Conservation (phyloP, 2,329 filamentous ascomycete species). For the Botrytis elliptica region DNA sequence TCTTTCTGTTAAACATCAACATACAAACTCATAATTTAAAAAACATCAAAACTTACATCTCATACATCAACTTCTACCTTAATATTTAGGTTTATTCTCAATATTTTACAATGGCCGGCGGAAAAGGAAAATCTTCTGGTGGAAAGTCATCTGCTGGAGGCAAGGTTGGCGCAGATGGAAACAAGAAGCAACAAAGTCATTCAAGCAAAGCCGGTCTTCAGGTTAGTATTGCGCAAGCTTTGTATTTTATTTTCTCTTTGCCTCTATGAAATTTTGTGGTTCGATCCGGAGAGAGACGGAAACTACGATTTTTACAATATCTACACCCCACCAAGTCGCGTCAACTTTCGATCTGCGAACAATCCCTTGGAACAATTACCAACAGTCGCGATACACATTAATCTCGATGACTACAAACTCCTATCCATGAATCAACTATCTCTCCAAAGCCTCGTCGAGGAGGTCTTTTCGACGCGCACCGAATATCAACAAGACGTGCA, state of each 20-base stretch:
- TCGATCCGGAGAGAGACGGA: not conserved
- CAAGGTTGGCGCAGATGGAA: slow-evolving; percentile 39
- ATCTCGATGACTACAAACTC: not conserved
- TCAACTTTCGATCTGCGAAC: slow-evolving; percentile 27
- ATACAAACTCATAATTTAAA: slow-evolving; percentile 12
- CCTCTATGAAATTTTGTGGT: not conserved
- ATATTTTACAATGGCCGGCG: slow-evolving; percentile 38
- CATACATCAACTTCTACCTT: slow-evolving; percentile 27
- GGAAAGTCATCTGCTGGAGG: slow-evolving; percentile 42
- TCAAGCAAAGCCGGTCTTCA: slow-evolving; percentile 42
- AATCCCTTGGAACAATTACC: slow-evolving; percentile 5
- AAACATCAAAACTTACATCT: slow-evolving; percentile 11
- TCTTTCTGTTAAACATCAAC: slow-evolving; percentile 22
- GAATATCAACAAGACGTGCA: slow-evolving; percentile 28
- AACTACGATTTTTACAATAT: slow-evolving; percentile 24
- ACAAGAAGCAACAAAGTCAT: slow-evolving; percentile 42
- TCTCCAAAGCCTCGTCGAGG: not conserved
- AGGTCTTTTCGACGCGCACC: slow-evolving; percentile 29
- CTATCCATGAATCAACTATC: not conserved
- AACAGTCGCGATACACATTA: not conserved
- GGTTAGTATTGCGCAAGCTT: slow-evolving; percentile 35
- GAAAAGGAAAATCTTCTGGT: slow-evolving; percentile 41
- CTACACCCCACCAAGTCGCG: slow-evolving; percentile 37
- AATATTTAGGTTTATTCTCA: slow-evolving; percentile 4
- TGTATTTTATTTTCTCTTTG: not conserved